Conservation (phyloP, 495 filamentous ascomycete species). For the Penicillium diatomitis region DNA sequence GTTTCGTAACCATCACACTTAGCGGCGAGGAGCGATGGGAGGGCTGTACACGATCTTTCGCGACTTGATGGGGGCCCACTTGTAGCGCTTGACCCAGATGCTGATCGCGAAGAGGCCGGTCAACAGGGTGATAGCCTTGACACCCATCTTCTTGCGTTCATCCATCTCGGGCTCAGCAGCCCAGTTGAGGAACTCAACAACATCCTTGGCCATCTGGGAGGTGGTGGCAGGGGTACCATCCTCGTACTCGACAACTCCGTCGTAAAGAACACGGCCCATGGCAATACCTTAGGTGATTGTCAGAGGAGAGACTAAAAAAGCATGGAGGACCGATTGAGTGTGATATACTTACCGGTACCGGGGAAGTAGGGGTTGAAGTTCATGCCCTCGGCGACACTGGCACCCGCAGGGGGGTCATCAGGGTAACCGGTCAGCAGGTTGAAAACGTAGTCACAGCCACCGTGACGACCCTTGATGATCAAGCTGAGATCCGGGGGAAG, state of each 20-base stretch:
- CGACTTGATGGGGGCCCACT: conserved; percentile 93
- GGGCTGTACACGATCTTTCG: conserved; percentile 85
- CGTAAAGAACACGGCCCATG: conserved; percentile 97
- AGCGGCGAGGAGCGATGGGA: conserved; percentile 43
- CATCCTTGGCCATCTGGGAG: conserved; percentile 99
- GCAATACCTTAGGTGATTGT: conserved; percentile 57
- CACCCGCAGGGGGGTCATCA: conserved; percentile 89
- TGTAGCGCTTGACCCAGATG: conserved; percentile 99
- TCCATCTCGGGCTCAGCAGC: conserved; percentile 98
- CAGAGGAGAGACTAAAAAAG: conserved; percentile 4
- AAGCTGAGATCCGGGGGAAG: conserved; percentile 94
- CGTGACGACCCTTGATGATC: conserved; percentile 96
- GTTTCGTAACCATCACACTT: conserved; percentile 19
- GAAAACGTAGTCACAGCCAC: conserved; percentile 98
- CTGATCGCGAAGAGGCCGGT: conserved; percentile 73
- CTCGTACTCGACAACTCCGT: conserved; percentile 97
- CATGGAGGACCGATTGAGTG: neutral
- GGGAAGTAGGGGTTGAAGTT: conserved; percentile 99
- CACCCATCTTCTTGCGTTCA: conserved; percentile 96
- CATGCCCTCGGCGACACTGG: conserved; percentile 68
- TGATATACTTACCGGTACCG: conserved; percentile 58
- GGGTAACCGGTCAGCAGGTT: conserved; percentile 95
- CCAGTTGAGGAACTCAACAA: conserved; percentile 98
- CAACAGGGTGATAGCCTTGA: conserved; percentile 78
- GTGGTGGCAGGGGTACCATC: conserved; percentile 89